Evolutionary conservation across 345 rosid genomes (phyloP).

Genomic region (Euphorbia tirucalli): DNA sequence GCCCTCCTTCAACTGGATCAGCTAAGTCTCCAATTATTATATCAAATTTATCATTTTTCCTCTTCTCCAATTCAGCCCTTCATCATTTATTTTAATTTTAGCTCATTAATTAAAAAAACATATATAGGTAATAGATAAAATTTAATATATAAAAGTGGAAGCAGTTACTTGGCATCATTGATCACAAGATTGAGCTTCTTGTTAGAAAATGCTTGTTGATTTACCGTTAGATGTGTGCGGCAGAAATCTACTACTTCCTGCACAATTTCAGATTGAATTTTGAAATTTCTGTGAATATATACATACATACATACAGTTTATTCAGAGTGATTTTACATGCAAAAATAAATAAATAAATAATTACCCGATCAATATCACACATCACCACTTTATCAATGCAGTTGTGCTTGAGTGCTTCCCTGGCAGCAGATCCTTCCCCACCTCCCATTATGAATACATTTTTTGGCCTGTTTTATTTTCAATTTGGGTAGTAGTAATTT

Average conservation of each 20-base stretch:
- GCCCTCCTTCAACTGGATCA: slow-evolving; percentile 97
- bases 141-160: too few species aligned
- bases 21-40: slow-evolving; percentile 94
- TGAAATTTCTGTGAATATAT: too few species aligned
- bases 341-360: background rate
- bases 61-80: slow-evolving; percentile 78
- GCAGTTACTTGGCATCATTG: slow-evolving; percentile 78
- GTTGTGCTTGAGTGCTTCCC: slow-evolving; percentile 78
- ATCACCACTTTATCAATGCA: slow-evolving; percentile 74
- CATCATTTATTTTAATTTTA: background rate
- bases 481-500: too few species aligned
- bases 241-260: slow-evolving; percentile 96
- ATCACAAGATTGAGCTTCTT: slow-evolving; percentile 76
- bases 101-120: too few species aligned
- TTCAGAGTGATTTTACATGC: too few species aligned
- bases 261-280: too few species aligned
- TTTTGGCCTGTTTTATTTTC: slow-evolving; percentile 50
- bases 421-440: slow-evolving; percentile 99
- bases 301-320: too few species aligned
- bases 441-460: slow-evolving; percentile 92
- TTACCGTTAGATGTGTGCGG: slow-evolving; percentile 57
- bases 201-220: slow-evolving; percentile 70
- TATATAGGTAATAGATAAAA: too few species aligned
- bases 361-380: slow-evolving; percentile 96
- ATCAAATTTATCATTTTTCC: slow-evolving; percentile 64